Evolutionary conservation across 2,329 filamentous ascomycete genomes (phyloP), one percentile per base, ranked within the genome.

Genomic region (Pseudogymnoascus sp.): DNA sequence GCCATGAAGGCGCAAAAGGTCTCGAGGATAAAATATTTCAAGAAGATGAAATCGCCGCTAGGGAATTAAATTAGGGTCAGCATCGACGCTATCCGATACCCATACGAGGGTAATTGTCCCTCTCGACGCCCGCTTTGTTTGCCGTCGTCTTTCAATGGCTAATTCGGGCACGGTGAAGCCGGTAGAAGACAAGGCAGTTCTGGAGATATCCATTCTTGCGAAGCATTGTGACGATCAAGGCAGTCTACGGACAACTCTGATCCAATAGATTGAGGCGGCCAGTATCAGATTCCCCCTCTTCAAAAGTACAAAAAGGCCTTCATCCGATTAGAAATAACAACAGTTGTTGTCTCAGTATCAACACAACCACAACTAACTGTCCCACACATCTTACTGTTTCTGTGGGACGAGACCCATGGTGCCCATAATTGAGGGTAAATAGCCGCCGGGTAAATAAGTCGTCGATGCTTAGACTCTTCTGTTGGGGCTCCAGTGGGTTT

Each of bases 381-480:
- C 17, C 17, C 17, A 8, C 15, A 2, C 26, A 29, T 54, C 29
- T 29, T n/a, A 50, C 44, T 8, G 29, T 17, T 29, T 29, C 24
- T 47, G 47, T 54, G 47, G 29, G 29, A 33, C 47, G n/a, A 54
- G 47, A 17, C 47, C 47, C 47, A 54, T 13, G 47, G 33, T 54
- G 29, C 47, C 47, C 47, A 54, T 33, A 54, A 54, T 54, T 54
- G 8, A 17, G 26, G 26, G 47, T 33, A 33, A 54, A 54, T 54
- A 54, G 47, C 47, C 47, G 47, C 47, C 47, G 47, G 47, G 47
- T 54, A 54, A 54, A 54, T 50, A 26, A 36, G n/a, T 54, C n/a
- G 47, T 17, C 47, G 47, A 54, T 54, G 47, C 29, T 54, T 54
- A 54, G 47, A 54, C 29, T 17, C 17, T 17, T 33, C 26, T 13